Evolutionary conservation across 2,329 filamentous ascomycete species (phyloP).

Genomic region (Fusarium musae): DNA sequence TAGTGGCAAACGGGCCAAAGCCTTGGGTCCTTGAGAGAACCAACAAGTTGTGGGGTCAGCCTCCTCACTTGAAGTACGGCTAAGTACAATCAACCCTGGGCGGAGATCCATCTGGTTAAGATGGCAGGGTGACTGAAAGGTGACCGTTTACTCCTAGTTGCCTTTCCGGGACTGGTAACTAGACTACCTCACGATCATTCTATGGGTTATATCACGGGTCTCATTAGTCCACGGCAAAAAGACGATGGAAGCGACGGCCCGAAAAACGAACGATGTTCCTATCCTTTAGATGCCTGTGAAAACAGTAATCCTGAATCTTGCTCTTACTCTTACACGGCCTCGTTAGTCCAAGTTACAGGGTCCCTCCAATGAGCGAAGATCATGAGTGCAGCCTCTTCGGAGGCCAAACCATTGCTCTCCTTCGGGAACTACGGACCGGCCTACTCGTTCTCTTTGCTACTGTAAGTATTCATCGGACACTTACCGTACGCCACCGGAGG

Average conservation of each 20-base stretch:
- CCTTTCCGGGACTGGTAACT: constrained; percentile 12
- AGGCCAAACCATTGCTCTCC: constrained; percentile 6
- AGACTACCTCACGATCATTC: constrained; percentile 16
- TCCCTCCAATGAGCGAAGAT: constrained; percentile 26
- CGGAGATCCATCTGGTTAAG: constrained; percentile 16
- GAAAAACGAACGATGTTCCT: constrained; percentile 12
- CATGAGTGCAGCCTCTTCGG: constrained; percentile 30
- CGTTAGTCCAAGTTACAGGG: background rate
- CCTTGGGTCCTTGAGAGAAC: background rate
- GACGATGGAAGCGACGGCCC: constrained; percentile 39
- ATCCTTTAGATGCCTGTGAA: constrained; percentile 11
- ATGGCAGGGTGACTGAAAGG: constrained; percentile 25
- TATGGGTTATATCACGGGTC: constrained; percentile 3
- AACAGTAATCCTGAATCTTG: background rate
- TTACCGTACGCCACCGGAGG: constrained; percentile 7
- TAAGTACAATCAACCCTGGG: constrained; percentile 20
- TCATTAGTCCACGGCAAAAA: constrained; percentile 13
- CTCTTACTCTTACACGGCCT: constrained; percentile 1
- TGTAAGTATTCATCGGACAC: constrained; percentile 1
- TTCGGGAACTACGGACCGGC: constrained; percentile 35
- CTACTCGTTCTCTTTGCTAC: background rate
- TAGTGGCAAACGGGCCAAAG: constrained; percentile 4
- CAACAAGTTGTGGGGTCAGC: constrained; percentile 3
- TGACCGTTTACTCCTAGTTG: constrained; percentile 15
- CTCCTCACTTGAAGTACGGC: constrained; percentile 19